Evolutionary conservation across 331 rosid species (phyloP).

Genomic region (Ulmus americana): DNA sequence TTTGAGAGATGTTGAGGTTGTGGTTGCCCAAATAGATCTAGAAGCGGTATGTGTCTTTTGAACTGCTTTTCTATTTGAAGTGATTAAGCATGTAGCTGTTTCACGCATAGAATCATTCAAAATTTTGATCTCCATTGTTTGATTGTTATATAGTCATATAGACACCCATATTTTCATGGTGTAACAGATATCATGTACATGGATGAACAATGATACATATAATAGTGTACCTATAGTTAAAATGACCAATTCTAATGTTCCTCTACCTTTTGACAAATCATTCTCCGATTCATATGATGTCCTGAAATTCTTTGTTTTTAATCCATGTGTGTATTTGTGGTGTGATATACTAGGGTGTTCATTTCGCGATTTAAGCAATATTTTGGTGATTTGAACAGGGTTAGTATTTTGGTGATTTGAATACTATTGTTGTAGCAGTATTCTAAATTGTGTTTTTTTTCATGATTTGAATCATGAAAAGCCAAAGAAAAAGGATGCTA

Average conservation of each 20-base stretch:
- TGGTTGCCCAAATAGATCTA: slow-evolving; percentile 82
- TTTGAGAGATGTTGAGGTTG: slow-evolving; percentile 77
- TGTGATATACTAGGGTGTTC: too few relatives aligned
- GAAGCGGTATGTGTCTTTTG: slow-evolving; percentile 63
- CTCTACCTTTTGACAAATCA: not conserved
- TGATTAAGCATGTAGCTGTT: not conserved
- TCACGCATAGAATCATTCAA: too few relatives aligned
- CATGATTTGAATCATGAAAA: too few relatives aligned
- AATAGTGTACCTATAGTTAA: not conserved
- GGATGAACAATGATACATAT: not conserved
- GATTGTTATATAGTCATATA: not conserved
- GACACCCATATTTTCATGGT: not conserved
- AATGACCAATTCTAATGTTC: not conserved
- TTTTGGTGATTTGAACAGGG: too few relatives aligned
- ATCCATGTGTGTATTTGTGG: not conserved
- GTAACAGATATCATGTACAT: not conserved
- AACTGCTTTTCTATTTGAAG: not conserved
- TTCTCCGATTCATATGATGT: not conserved
- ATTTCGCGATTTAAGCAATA: too few relatives aligned
- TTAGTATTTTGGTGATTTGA: too few relatives aligned
- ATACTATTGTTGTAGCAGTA: too few relatives aligned
- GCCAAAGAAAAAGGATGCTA: too few relatives aligned
- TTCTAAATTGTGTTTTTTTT: too few relatives aligned
- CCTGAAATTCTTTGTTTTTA: not conserved
- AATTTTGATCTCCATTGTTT: not conserved